Evolutionary conservation across 208 protist genomes (phyloP), one percentile per base, ranked within the genome.

Genomic region (Borovskyia barvae): DNA sequence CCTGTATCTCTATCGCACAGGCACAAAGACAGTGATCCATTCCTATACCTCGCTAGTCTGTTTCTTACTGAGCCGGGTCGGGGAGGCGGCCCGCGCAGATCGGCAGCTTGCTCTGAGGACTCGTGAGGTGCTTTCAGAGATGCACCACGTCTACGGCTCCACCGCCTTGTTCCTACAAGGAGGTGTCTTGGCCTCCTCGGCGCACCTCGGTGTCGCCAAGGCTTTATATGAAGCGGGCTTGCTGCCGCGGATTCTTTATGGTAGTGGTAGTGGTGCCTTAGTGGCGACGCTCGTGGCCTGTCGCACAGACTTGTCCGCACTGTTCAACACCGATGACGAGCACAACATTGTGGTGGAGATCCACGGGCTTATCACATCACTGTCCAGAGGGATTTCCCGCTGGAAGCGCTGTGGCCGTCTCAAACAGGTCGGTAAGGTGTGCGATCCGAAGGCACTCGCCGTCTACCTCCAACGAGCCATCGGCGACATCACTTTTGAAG

Each of bases 401-500:
- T 51, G 62, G 42, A 22, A 54, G 35, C 42, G 70, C 1, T 58
- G 45, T 42, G 50, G 49, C 26, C 74, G 77, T 3, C 66, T 86
- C 9, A 59, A 58, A 40, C 62, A 59, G 9, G 45, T 48, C 20
- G 82, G 81, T 25, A 60, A 82, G 40, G 66, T 91, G 22, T 76
- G 81, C 53, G 83, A 95, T 58, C 57, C 82, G 11, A 19, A 39
- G 35, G 49, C 73, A 11, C 66, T 95, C 33, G 53, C 72, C 17
- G 33, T 76, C 3, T 91, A 92, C 64, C 29, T 76, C 32, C 66
- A 73, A 30, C 49, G 61, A 24, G 78, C 63, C 39, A 57, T 90
- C 12, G 90, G 87, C 1, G 83, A 94, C 14, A 53, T 90, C 4
- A 94, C 87, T 7, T 94, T 96, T 66, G 46, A 67, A 37, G 87